Evolutionary conservation across 768 basidiomycete genomes (phyloP).

Genomic region (Panaeolus papilionaceus): DNA sequence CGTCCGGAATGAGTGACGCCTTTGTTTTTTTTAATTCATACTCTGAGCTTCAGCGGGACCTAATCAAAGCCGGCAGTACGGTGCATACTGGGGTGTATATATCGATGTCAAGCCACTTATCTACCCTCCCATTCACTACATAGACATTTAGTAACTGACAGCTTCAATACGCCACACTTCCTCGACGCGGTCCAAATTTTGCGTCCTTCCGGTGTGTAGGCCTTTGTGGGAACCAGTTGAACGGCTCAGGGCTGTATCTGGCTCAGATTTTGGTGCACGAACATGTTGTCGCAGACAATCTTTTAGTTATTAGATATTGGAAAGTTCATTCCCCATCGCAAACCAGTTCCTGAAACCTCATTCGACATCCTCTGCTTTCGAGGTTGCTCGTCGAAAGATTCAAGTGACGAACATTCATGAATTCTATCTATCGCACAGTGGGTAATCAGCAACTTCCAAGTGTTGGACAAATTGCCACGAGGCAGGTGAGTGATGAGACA

Average conservation of each 20-base stretch:
- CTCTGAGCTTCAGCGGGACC: not conserved
- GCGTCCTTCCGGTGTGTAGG: not conserved
- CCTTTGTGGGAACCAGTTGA: not conserved
- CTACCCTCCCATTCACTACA: not conserved
- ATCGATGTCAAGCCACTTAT: not conserved
- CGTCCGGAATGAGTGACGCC: not conserved
- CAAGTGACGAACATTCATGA: not conserved
- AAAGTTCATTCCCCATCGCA: too few species aligned
- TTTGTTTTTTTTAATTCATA: not conserved
- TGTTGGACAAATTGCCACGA: not conserved
- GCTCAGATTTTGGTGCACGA: too few species aligned
- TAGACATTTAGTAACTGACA: not conserved
- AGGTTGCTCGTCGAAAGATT: not conserved
- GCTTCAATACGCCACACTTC: not conserved
- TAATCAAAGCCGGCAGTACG: not conserved
- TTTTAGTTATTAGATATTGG: too few species aligned
- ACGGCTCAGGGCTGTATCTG: not conserved
- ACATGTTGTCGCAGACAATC: too few species aligned
- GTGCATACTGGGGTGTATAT: not conserved
- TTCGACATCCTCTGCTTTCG: not conserved
- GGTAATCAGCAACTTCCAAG: not conserved
- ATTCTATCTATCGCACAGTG: not conserved
- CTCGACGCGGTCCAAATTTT: not conserved
- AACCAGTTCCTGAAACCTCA: not conserved
- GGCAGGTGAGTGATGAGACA: not conserved